phyloP scores from a whole-genome alignment of 31 red algal genomes.

The Asparagopsis taxiformis region DNA sequence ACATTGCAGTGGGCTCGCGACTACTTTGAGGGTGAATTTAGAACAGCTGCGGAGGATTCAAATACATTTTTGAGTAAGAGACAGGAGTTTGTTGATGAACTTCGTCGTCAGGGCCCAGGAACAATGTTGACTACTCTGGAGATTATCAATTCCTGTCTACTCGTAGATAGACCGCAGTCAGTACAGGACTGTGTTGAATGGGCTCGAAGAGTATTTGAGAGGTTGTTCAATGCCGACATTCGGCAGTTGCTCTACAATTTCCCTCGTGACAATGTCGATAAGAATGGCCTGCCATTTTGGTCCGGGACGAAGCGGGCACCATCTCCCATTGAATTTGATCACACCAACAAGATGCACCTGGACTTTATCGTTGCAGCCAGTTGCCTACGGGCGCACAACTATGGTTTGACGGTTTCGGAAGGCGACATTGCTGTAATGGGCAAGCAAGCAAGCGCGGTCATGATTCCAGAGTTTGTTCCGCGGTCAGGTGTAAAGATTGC shows the following conservation, averaged over 20 bases:
- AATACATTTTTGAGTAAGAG: conserved; percentile 71
- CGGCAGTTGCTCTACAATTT: conserved; percentile 91
- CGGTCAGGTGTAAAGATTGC: conserved; percentile 90
- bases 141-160: conserved; percentile 60
- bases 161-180: conserved; percentile 64
- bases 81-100: conserved; percentile 82
- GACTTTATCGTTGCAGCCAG: conserved; percentile 87
- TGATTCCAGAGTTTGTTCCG: conserved; percentile 93
- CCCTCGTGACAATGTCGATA: conserved; percentile 90
- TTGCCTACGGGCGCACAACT: conserved; percentile 85
- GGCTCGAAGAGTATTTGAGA: conserved; percentile 90
- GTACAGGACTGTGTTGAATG: conserved; percentile 93
- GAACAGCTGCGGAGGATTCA: conserved; percentile 73
- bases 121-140: conserved; percentile 88
- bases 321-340: conserved; percentile 80
- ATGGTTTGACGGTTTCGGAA: conserved; percentile 56
- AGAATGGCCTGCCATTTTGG: conserved; percentile 95
- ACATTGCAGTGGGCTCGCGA: conserved; percentile 99
- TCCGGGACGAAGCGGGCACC: conserved; percentile 94
- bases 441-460: conserved; percentile 46
- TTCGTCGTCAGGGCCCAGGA: conserved; percentile 81
- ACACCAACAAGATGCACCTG: conserved; percentile 58
- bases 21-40: conserved; percentile 94
- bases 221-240: conserved; percentile 81
- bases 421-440: conserved; percentile 43